Base-by-base conservation (phyloP, 164 flowering plant species). In the Protea cynaroides region DNA sequence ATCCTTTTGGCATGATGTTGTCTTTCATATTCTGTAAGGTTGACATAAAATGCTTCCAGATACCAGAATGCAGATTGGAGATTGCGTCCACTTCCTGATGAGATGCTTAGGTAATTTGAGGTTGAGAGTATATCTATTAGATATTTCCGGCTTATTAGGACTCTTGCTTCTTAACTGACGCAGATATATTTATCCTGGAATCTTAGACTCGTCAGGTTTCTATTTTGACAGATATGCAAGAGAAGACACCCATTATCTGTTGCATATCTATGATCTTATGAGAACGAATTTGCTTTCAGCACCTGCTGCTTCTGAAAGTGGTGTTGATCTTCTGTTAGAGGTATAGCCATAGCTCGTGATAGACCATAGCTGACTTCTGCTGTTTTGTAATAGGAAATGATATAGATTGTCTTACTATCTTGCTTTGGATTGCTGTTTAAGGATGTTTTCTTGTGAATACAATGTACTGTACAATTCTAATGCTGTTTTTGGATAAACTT, bases 31-130 rank as follows among this genome's bases (percentile, higher is more conserved):
- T 51, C 38, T 25, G 25, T 18, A 21, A 24, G 53, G 21, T 62
- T 62, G 50, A 57, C 56, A 1, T 56, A 22, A 37, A 4, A 8
- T 1, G 54, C 36, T 40, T 65, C 72, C 85, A 93, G 98, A 77
- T 93, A 93, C 80, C 97, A 90, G 76, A 90, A 87, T 89, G 98
- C 97, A 64, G 98, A 93, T 71, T 93, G 97, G 98, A 85, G 98
- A 79, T 29, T 90, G 56, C 86, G 97, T 22, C 98, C 98, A 52
- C 83, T 90, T 71, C 92, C 97, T 34, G 76, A 76, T 23, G 97
- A 87, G 68, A 90, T 93, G 98, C 36, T 86, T 47, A 87, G 82
- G 98, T 90, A 80, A 56, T 12, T 40, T 40, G 46, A 1, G 14
- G 4, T 29, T 40, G 4, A 56, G 22, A 60, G 10, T 64, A 23